Evolutionary conservation across 805 yeast species (phyloP), one percentile per base, ranked within the genome.

Genomic region (Blastobotrys terrestris): DNA sequence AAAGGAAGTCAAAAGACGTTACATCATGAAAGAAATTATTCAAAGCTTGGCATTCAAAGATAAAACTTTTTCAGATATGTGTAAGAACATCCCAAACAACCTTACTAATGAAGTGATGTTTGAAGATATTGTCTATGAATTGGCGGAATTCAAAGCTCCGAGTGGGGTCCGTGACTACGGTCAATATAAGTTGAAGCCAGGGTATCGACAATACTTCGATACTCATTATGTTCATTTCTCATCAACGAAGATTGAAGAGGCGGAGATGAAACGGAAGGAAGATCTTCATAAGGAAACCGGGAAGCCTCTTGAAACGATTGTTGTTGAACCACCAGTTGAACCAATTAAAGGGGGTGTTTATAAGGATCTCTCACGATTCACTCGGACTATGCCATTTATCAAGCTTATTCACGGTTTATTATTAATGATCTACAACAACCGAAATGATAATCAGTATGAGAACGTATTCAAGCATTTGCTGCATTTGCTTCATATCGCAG

Each of bases 191-290:
- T 73, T 94, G 55, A 89, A 86, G 62, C 75, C 77, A 2, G 76
- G 80, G 48, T 69, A 71, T 26, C 74, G 69, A 52, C 72, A 71
- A 1, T 70, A 76, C 22, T 78, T 91, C 44, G 94, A 92, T 65
- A 96, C 97, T 0, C 91, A 80, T 62, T 92, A 84, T 63, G 75
- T 87, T 54, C 90, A 89, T 60, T 85, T 85, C 60, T 73, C 85
- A 0, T 71, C 92, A 0, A 89, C 89, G 59, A 83, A 81, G 50
- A 78, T 92, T 51, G 97, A 89, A 52, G 97, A 89, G 55, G 92
- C 95, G 4, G 84, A 86, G 52, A 77, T 76, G 45, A 69, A 81
- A 3, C 69, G 87, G 31, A 82, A 83, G 59, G 78, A 77, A 35
- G 64, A 77, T 22, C 66, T 77, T 42, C 56, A 57, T 42, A 70